Base-by-base conservation (phyloP, 73 alveolate genomes). In the Tetrahymena borealis region DNA sequence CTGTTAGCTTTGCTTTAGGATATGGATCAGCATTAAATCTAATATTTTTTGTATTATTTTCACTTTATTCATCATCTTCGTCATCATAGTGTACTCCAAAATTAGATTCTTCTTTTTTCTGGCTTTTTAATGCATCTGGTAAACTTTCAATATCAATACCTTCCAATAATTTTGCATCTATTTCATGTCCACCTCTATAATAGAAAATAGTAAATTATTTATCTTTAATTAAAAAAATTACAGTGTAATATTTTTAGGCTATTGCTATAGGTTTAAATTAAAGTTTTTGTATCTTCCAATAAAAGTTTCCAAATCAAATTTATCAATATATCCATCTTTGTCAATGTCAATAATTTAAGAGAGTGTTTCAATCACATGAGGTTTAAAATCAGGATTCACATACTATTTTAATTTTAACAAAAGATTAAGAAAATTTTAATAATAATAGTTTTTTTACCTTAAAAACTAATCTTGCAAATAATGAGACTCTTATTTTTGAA, bases 281-380 rank as follows among this genome's bases (percentile, higher is more conserved):
- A 60, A 78, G 32, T 35, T 92, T 78, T 91, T 93, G 40, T 42
- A 79, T 39, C 91, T 92, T 20, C 40, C 85, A 7, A 85, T 42
- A 20, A 92, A 91, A 33, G 90, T 93, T 28, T 79, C 41, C 93
- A 91, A 85, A 93, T 93, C 95, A 85, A 93, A 93, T 90, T 93
- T 91, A 92, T 94, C 97, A 33, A 94, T 77, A 40, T 85, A 90
- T 39, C 97, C 97, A 92, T 94, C 97, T 78, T 92, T 78, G 78
- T 94, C 93, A 32, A 94, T 91, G 35, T 95, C 97, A 13, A 95
- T 60, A 1, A 60, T 60, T 60, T 60, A 32, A 24, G 85, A 60
- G 28, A 60, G 85, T 10, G n/a, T 24, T 24, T 60, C 85, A 2
- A 60, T 60, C n/a, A 60, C 28, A 60, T 60, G 85, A 60, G 85